These are phyloP conservation scores for Suillus plorans DNA, from an alignment of 768 basidiomycete genomes.

Conservation along the genomic window DNA sequence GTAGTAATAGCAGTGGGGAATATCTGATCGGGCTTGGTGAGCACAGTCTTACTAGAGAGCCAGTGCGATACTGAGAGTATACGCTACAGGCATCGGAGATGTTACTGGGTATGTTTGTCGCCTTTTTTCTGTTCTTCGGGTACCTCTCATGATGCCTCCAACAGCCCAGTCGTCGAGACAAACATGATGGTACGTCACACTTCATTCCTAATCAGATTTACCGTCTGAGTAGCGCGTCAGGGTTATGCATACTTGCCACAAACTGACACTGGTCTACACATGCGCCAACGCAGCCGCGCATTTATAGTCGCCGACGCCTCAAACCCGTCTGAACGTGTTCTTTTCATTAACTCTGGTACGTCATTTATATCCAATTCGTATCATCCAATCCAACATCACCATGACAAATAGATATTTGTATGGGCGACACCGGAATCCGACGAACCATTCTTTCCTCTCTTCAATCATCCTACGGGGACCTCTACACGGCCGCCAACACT, in stretches of 20 bases:
- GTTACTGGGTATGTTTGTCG: constrained; percentile 59
- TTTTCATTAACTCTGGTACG: constrained; percentile 74
- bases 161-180: constrained; percentile 74
- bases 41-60: neutral
- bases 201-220: neutral
- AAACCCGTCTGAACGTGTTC: constrained; percentile 55
- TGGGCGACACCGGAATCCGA: constrained; percentile 78
- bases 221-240: constrained; percentile 29
- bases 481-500: constrained; percentile 71
- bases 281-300: constrained; percentile 76
- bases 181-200: constrained; percentile 67
- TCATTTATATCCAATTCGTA: neutral
- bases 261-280: constrained; percentile 72
- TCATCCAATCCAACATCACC: constrained; percentile 18
- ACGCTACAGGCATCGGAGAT: constrained; percentile 58
- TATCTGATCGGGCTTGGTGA: constrained; percentile 27
- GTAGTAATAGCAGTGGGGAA: neutral
- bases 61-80: neutral
- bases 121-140: neutral
- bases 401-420: constrained; percentile 56
- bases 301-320: constrained; percentile 70
- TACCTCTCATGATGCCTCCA: constrained; percentile 6
- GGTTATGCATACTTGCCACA: constrained; percentile 69
- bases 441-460: constrained; percentile 64
- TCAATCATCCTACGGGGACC: constrained; percentile 52